Evolutionary conservation across 129 eudicot species (phyloP), one percentile per base, ranked within the genome.

Genomic region (Scalesia atractyloides): DNA sequence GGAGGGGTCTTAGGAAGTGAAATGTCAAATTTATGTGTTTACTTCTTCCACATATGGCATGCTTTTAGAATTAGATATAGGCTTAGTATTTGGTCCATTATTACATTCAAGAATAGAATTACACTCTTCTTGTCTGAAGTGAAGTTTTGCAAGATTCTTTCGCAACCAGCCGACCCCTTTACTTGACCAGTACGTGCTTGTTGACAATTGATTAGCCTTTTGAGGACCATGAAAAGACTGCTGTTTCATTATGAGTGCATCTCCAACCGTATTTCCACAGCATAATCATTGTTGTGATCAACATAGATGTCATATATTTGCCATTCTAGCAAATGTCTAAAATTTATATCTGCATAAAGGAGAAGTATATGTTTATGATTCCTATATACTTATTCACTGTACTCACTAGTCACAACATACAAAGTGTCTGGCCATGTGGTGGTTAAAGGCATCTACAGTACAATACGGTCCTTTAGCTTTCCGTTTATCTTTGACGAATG

Each of bases 401-500:
- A 66, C 59, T 39, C 34, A 5, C 33, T 34, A 66, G 58, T 39
- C 34, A 5, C 47, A 24, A 46, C 22, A n/a, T 44, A 50, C 19
- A 33, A 2, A 33, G 18, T 59, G 48, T 24, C 7, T 57, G 37
- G 17, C 3, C 53, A 5, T 58, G 24, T 58, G 33, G 19, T 46
- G 60, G 30, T 46, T 73, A 47, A 61, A 44, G 5, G 13, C 57
- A 9, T 59, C 68, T 58, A 58, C 36, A 17, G 10, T 68, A 12
- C 44, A 26, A 14, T 72, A n/a, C 37, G 16, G 14, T 56, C 22
- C 0, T 2, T 30, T 24, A 33, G 52, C 30, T 64, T 73, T 76
- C n/a, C 68, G 68, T 66, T 67, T 15, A 69, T 34, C 37, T 70
- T 85, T 75, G 70, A 76, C 66, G 43, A 64, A 66, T 73, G 70